Conservation (phyloP, 495 filamentous ascomycete genomes). For the Penicillium canariense region DNA sequence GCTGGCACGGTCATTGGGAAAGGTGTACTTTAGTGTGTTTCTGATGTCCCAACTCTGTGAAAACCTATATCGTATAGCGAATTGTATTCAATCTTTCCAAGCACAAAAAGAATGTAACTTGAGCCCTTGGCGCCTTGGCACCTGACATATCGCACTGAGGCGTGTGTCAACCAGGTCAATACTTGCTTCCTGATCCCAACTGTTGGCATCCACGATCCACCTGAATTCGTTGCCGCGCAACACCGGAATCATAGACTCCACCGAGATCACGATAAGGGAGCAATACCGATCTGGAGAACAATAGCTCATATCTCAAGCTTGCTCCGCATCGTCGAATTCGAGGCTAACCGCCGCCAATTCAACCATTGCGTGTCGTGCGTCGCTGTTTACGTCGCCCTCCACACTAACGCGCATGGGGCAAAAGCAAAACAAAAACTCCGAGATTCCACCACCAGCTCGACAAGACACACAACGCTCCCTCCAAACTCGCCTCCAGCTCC, state of each 20-base stretch:
- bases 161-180: neutral
- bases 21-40: conserved; percentile 8
- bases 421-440: conserved; percentile 26
- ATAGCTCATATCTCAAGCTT: neutral
- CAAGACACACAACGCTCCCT: neutral
- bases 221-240: conserved; percentile 8
- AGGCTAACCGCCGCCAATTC: neutral
- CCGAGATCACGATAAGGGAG: conserved; percentile 2
- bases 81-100: neutral
- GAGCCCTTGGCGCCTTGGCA: neutral
- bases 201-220: neutral
- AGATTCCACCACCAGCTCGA: neutral
- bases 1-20: neutral
- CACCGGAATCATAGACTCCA: conserved; percentile 3
- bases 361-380: neutral
- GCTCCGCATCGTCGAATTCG: neutral
- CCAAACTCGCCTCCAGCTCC: neutral
- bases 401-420: conserved; percentile 21
- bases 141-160: neutral
- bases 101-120: neutral
- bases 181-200: neutral
- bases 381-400: conserved; percentile 1
- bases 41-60: conserved; percentile 3
- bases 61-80: conserved; percentile 1
- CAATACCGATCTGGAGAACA: neutral